A percentile compares a stretch with the other conserved stretches of the same genome.
Evolutionary conservation across 2,329 filamentous ascomycete genomes (phyloP).

Genomic region (Aspergillus quadrilineatus): DNA sequence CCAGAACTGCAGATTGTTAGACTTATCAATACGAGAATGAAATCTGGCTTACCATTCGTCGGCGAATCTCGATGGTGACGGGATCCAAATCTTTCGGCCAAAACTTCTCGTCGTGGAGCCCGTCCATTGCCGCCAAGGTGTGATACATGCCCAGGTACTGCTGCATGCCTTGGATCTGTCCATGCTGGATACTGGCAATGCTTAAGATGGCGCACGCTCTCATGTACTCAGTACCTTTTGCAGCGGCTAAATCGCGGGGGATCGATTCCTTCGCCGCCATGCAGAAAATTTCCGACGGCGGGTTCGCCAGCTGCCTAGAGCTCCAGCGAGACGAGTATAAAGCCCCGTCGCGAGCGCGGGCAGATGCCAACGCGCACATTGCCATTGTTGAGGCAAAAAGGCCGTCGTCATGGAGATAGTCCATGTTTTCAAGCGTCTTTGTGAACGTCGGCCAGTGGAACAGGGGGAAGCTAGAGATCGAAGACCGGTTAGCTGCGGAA

Average conservation of each 20-base stretch:
- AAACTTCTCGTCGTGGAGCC: slow-evolving; percentile 3
- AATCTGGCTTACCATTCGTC: not conserved
- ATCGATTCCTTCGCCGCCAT: slow-evolving; percentile 4
- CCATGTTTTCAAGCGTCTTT: not conserved
- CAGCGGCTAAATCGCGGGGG: not conserved
- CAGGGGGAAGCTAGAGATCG: not conserved
- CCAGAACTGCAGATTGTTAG: slow-evolving; percentile 2
- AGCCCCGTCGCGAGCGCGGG: slow-evolving; percentile 3
- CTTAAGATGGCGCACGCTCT: not conserved
- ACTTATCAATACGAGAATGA: not conserved
- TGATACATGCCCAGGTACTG: slow-evolving; percentile 6
- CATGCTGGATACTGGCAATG: slow-evolving; percentile 5
- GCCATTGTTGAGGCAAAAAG: slow-evolving; percentile 5
- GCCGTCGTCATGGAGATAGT: slow-evolving; percentile 3
- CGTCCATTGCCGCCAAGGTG: slow-evolving; percentile 1
- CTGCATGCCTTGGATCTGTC: slow-evolving; percentile 7
- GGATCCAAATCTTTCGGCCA: slow-evolving; percentile 6
- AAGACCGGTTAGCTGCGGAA: not conserved
- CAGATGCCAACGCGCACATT: slow-evolving; percentile 4
- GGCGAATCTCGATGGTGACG: not conserved
- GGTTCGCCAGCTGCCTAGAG: not conserved
- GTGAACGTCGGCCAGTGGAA: slow-evolving; percentile 5
- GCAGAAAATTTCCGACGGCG: slow-evolving; percentile 2
- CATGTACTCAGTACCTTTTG: slow-evolving; percentile 1
- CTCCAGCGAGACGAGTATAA: not conserved